These are phyloP conservation scores for Fraxinus greggii DNA, from an alignment of 305 asterid genomes.

Conservation along the genomic window DNA sequence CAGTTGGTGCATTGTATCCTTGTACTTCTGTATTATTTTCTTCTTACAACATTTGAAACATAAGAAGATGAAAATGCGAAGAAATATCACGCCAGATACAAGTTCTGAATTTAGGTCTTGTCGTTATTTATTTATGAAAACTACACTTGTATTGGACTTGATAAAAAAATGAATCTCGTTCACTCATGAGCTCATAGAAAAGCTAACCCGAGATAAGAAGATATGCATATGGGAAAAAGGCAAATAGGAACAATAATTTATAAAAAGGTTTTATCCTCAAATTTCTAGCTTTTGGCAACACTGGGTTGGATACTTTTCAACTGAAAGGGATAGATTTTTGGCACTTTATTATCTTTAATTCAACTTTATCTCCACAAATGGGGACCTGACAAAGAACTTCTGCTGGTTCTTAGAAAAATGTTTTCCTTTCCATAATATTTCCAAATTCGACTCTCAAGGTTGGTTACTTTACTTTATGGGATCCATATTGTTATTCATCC, in stretches of 20 bases:
- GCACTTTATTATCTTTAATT: conserved; percentile 16
- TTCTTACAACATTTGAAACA: neutral
- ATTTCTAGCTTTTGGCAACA: conserved; percentile 33
- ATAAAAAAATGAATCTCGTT: neutral
- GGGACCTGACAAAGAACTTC: conserved; percentile 2
- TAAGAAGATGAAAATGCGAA: neutral
- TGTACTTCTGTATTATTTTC: neutral
- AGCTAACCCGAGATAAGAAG: neutral
- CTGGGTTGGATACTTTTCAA: conserved; percentile 23
- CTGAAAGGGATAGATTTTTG: conserved; percentile 21
- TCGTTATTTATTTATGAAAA: no score
- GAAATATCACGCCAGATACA: neutral
- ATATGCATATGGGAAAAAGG: conserved; percentile 6
- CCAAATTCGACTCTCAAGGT: neutral
- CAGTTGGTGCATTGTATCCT: conserved; percentile 17
- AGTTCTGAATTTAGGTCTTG: neutral
- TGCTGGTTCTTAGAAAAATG: neutral
- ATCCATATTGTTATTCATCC: neutral
- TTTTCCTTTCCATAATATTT: neutral
- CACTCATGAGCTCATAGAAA: neutral
- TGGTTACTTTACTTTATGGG: conserved; percentile 5
- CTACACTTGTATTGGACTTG: neutral
- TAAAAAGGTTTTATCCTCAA: conserved; percentile 27
- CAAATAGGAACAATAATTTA: neutral
- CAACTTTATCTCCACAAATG: conserved; percentile 11